phyloP scores from a whole-genome alignment of 176 grass and related monocot species.

The Avena eriantha region DNA sequence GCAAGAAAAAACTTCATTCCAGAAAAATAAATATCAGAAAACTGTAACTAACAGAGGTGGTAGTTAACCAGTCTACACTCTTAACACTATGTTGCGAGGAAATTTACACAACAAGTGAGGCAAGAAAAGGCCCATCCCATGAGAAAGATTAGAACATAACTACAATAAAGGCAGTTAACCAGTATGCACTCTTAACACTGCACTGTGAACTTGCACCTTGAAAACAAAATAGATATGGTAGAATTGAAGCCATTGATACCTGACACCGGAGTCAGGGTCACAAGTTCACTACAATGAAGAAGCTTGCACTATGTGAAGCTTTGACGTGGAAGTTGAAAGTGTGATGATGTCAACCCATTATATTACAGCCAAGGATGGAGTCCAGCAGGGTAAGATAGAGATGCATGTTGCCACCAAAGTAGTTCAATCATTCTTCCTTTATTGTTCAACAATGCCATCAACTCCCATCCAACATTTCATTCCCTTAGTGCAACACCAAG shows the following conservation, averaged over 20 bases:
- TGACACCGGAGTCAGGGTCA: neutral
- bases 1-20: neutral
- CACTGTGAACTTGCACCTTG: constrained; percentile 9
- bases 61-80: neutral
- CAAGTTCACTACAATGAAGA: constrained; percentile 9
- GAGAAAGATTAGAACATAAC: neutral
- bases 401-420: neutral
- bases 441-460: neutral
- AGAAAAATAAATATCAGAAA: neutral
- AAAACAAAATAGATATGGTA: constrained; percentile 2
- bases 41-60: constrained; percentile 1
- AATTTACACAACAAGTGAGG: neutral
- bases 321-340: constrained; percentile 1
- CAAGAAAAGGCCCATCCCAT: neutral
- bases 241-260: constrained; percentile 12
- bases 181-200: neutral
- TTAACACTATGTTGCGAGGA: neutral
- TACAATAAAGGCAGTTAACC: constrained; percentile 19
- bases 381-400: neutral
- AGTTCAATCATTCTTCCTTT: neutral
- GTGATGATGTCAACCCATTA: neutral
- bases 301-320: neutral
- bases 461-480: neutral
- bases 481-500: neutral
- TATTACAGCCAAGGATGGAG: neutral